Evolutionary conservation across 2,329 filamentous ascomycete species (phyloP).

Genomic region (Thielaviopsis populi): DNA sequence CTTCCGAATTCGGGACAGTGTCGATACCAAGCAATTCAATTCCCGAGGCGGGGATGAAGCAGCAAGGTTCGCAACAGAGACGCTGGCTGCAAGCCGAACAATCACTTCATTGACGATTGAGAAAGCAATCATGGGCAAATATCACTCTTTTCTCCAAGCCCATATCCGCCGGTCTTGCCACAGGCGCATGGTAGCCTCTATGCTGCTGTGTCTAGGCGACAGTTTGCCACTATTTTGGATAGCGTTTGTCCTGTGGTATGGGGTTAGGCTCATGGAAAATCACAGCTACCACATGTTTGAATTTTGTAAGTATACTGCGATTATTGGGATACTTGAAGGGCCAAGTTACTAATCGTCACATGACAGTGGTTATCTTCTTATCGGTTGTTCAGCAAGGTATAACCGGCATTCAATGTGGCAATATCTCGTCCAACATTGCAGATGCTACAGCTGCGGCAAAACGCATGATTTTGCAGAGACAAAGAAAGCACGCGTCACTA

Average conservation of each 20-base stretch:
- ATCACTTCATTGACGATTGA: constrained; percentile 22
- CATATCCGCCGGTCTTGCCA: constrained; percentile 12
- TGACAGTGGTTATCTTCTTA: constrained; percentile 17
- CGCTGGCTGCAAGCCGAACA: constrained; percentile 13
- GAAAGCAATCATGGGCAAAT: constrained; percentile 19
- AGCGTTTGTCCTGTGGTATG: constrained; percentile 18
- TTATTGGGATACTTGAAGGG: neutral
- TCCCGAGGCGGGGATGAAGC: constrained; percentile 10
- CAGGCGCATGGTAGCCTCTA: constrained; percentile 3
- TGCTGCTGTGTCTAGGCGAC: constrained; percentile 16
- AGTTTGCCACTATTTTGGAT: constrained; percentile 16
- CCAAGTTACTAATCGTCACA: neutral
- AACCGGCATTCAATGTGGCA: constrained; percentile 43
- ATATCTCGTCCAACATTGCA: constrained; percentile 49
- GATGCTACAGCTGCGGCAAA: constrained; percentile 45
- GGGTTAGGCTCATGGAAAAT: constrained; percentile 11
- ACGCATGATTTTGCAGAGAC: constrained; percentile 28
- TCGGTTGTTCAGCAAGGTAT: constrained; percentile 17
- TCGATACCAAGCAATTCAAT: constrained; percentile 11
- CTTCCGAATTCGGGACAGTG: constrained; percentile 29
- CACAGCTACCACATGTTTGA: constrained; percentile 16
- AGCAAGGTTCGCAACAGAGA: constrained; percentile 13
- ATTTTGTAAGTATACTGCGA: constrained; percentile 13
- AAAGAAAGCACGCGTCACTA: neutral
- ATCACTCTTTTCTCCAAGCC: constrained; percentile 8